Percentiles rank a stretch among this genome's conserved stretches.
Evolutionary conservation across 345 rosid species (phyloP).

Genomic region (Eucalyptus albens): DNA sequence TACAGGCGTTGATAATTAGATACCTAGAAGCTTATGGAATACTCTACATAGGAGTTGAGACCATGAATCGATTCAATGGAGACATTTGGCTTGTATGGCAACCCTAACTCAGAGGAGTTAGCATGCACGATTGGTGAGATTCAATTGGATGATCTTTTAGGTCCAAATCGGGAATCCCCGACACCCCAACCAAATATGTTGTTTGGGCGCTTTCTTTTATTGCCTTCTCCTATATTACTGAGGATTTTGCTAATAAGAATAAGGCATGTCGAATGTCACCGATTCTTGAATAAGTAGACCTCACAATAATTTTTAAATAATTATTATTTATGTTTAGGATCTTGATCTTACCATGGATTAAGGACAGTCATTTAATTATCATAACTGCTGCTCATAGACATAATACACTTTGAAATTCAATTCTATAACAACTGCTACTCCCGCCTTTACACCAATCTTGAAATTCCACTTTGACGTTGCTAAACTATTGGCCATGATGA

Average conservation of each 20-base stretch:
- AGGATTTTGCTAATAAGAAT: accelerated
- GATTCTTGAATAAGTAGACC: accelerated
- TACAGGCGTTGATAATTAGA: not conserved
- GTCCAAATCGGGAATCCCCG: accelerated
- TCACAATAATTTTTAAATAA: accelerated
- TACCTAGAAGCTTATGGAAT: not conserved
- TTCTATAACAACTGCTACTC: not conserved
- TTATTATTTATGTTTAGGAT: accelerated
- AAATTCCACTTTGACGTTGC: not conserved
- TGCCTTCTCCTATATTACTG: accelerated
- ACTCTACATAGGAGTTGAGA: too few species aligned
- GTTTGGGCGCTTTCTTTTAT: accelerated
- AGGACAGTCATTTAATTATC: not conserved
- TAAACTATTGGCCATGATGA: not conserved
- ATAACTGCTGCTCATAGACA: not conserved
- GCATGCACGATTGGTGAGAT: not conserved
- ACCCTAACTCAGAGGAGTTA: not conserved
- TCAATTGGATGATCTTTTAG: not conserved
- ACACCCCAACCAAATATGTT: not conserved
- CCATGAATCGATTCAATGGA: not conserved
- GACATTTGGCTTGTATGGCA: not conserved
- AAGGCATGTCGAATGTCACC: accelerated
- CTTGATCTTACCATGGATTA: not conserved
- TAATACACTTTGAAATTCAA: not conserved
- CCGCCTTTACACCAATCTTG: not conserved